Base-by-base conservation (phyloP, 2,329 filamentous ascomycete genomes). In the Talaromyces sp. region DNA sequence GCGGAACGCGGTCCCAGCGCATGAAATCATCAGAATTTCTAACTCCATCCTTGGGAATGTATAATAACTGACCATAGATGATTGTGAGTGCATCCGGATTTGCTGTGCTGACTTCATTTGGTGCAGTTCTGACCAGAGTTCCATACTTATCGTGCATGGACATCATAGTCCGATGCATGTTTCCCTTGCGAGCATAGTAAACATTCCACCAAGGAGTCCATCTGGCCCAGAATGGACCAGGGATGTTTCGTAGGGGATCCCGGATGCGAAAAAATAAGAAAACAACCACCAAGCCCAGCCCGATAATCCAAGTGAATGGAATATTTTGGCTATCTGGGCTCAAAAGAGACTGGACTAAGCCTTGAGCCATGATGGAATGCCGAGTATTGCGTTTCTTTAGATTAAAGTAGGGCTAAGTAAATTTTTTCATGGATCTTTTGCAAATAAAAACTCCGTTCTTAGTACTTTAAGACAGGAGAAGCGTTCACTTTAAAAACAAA, bases 1-100 rank as follows among this genome's bases (percentile, higher is more conserved):
- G 3, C 69, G 62, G 54, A 77, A 80, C 4, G 72, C 73, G 26
- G 72, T 72, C 1, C 76, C 76, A 9, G 76, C 71, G 21, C 67
- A 67, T 51, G 9, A n/a, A 19, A 2, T 24, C 19, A 29, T 51
- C 26, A 51, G 48, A 2, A n/a, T 29, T 12, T 26, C 26, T 26
- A 1, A 7, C 2, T 51, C 21, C 12, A 17, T 51, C 24, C 3
- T 19, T 14, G n/a, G 38, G 38, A 3, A 2, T 9, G 8, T 7
- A 43, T 43, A 19, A 21, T 27, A 4, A 51, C 48, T 14, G 26
- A 51, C 48, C 48, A 51, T 51, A 51, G 26, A 51, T 51, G 24
- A 29, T 51, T 12, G 21, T 51, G 48, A 51, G 48, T 6, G 48
- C 14, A 27, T 51, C 48, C 19, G 26, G 21, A 24, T 51, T 29